Conservation (phyloP, 2,329 filamentous ascomycete genomes). For the Tolypocladium ovalisporum region DNA sequence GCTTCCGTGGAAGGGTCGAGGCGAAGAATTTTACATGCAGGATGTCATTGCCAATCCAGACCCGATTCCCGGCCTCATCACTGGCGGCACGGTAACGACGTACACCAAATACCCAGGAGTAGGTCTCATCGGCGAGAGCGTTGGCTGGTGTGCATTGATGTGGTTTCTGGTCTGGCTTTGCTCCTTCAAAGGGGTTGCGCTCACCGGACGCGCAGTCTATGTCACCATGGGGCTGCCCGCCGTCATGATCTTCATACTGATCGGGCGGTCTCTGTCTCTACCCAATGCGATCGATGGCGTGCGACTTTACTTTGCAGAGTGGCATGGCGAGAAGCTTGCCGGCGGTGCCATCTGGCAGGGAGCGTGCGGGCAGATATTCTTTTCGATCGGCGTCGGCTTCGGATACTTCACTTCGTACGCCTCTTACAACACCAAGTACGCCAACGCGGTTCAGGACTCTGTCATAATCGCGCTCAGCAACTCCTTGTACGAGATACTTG, state of each 20-base stretch:
- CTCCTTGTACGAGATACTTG: background rate
- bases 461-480: background rate
- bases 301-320: constrained; percentile 22
- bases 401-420: constrained; percentile 20
- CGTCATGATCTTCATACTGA: constrained; percentile 38
- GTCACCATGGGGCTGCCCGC: constrained; percentile 47
- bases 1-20: constrained; percentile 33
- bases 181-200: constrained; percentile 43
- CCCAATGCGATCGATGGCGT: constrained; percentile 39
- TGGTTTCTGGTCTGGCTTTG: constrained; percentile 47
- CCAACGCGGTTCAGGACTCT: background rate
- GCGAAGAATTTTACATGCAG: constrained; percentile 29
- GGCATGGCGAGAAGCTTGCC: background rate
- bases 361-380: constrained; percentile 33
- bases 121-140: constrained; percentile 37
- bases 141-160: constrained; percentile 42
- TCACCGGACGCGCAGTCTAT: constrained; percentile 44
- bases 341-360: constrained; percentile 33
- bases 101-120: constrained; percentile 32
- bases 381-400: constrained; percentile 31
- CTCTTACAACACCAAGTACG: background rate
- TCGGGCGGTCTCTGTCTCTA: constrained; percentile 37
- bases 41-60: constrained; percentile 23
- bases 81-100: constrained; percentile 1
- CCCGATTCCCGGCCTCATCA: background rate